These are phyloP conservation scores for Cladosporium austrohemisphaericum DNA, from an alignment of 2,329 filamentous ascomycete genomes.

Conservation along the genomic window DNA sequence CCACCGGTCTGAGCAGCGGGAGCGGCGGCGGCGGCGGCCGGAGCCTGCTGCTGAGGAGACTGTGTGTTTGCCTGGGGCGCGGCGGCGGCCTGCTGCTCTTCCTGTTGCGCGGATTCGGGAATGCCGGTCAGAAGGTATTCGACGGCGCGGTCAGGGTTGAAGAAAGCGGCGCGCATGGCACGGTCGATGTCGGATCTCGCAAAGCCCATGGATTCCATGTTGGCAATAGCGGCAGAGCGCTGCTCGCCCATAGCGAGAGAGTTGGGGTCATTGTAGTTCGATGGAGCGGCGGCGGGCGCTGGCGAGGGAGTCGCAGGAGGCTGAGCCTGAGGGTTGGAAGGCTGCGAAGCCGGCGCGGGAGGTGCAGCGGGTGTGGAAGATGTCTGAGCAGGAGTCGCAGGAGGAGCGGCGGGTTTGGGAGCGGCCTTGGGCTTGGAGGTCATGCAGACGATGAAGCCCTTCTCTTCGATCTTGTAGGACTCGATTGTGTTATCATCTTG, in stretches of 20 bases:
- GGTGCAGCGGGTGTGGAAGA: constrained; percentile 35
- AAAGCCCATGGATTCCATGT: constrained; percentile 98
- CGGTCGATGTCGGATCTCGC: constrained; percentile 81
- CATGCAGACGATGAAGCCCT: constrained; percentile 99
- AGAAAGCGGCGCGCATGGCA: constrained; percentile 93
- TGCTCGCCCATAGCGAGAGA: constrained; percentile 83
- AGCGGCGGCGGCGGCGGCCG: constrained; percentile 47
- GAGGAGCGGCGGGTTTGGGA: constrained; percentile 46
- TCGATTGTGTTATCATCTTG: constrained; percentile 96
- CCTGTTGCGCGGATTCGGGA: constrained; percentile 74
- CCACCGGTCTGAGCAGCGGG: constrained; percentile 60
- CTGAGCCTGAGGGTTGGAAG: constrained; percentile 47
- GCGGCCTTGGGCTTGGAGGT: constrained; percentile 83
- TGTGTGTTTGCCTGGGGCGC: constrained; percentile 31
- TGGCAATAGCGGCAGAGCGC: constrained; percentile 74
- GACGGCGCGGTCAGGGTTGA: constrained; percentile 94
- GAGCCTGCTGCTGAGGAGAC: constrained; percentile 39
- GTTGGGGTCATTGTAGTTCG: constrained; percentile 65
- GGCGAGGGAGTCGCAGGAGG: constrained; percentile 50
- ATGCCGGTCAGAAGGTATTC: constrained; percentile 94
- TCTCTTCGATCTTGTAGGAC: constrained; percentile 98
- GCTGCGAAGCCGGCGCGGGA: constrained; percentile 57
- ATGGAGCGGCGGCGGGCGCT: constrained; percentile 38
- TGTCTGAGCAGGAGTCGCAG: constrained; percentile 54
- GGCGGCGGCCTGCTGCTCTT: constrained; percentile 53